Evolutionary conservation across 805 yeast species (phyloP), one percentile per base, ranked within the genome.

Genomic region (Candida parachauliodes): DNA sequence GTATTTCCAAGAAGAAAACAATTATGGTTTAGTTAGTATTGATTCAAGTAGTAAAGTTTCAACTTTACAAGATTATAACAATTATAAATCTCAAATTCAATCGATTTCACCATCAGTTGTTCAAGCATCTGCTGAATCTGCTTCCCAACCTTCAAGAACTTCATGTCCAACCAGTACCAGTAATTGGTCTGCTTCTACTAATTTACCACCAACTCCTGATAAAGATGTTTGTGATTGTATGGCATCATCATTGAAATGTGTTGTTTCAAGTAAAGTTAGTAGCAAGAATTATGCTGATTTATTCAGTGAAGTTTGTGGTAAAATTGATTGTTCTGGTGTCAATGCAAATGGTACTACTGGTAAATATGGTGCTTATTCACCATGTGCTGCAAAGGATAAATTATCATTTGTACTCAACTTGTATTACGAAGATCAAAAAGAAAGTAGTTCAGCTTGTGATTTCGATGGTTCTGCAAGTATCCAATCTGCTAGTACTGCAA

Each of bases 1-100:
- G 89, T 84, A 83, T 68, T 84, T 77, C 65, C 74, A 84, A 68
- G 91, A 84, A 68, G 67, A 65, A 39, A 83, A 83, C 66, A 60
- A 83, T 51, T 83, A 82, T 55, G 91, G 94, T 68, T 72, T 83
- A 55, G 89, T 83, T 37, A 47, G 76, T 37, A 60, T 79, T 44
- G 64, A 60, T 37, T 65, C 64, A 45, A 59, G 57, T 47, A 66
- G 64, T 22, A 43, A 59, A n/a, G 83, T 80, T 42, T 59, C 67
- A 36, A 82, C 91, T 40, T 63, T 81, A 63, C 60, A 60, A 32
- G 91, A 83, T 62, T 84, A 69, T 68, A 55, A 63, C 55, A 70
- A 82, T 69, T 81, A 76, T 62, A 76, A 79, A 44, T 65, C 74
- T 26, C 76, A 80, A 64, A 76, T 83, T 48, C 61, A 70, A 47